phyloP scores from a whole-genome alignment of 2,329 filamentous ascomycete genomes.

The Triangularia verruculosa region DNA sequence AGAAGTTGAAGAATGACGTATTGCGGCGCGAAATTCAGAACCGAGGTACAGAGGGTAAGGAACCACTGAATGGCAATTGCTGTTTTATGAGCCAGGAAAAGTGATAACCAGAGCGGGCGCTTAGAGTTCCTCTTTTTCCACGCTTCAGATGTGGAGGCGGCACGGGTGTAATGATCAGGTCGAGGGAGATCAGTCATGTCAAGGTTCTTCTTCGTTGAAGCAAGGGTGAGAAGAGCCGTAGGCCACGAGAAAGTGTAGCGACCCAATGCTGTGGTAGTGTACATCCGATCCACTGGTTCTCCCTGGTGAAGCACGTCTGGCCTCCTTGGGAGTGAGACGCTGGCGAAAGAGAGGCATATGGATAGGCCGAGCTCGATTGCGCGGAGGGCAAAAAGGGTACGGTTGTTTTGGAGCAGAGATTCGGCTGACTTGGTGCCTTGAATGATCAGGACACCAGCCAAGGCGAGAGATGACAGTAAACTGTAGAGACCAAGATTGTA shows the following conservation, averaged over 20 bases:
- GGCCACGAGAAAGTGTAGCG: constrained; percentile 68
- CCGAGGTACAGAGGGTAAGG: constrained; percentile 51
- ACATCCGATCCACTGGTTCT: constrained; percentile 60
- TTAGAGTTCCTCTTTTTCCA: constrained; percentile 49
- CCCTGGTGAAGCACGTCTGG: constrained; percentile 63
- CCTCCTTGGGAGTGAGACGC: constrained; percentile 60
- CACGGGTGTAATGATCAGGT: constrained; percentile 53
- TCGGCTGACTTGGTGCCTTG: constrained; percentile 43
- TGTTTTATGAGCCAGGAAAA: constrained; percentile 56
- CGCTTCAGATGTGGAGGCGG: constrained; percentile 47
- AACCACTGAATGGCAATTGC: constrained; percentile 57
- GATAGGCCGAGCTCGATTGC: constrained; percentile 45
- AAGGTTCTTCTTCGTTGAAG: constrained; percentile 56
- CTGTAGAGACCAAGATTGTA: constrained; percentile 54
- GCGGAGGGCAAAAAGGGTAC: constrained; percentile 44
- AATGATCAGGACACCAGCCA: constrained; percentile 43
- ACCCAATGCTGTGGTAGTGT: constrained; percentile 57
- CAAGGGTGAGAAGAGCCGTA: constrained; percentile 50
- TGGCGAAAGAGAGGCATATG: constrained; percentile 46
- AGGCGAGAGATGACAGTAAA: constrained; percentile 46
- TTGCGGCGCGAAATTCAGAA: constrained; percentile 68
- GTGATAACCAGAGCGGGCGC: constrained; percentile 56
- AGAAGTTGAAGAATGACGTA: constrained; percentile 66
- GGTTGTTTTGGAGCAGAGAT: constrained; percentile 34
- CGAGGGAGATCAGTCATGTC: constrained; percentile 61